Base-by-base conservation (phyloP, 2,329 filamentous ascomycete species). In the Alternaria ethzedia region DNA sequence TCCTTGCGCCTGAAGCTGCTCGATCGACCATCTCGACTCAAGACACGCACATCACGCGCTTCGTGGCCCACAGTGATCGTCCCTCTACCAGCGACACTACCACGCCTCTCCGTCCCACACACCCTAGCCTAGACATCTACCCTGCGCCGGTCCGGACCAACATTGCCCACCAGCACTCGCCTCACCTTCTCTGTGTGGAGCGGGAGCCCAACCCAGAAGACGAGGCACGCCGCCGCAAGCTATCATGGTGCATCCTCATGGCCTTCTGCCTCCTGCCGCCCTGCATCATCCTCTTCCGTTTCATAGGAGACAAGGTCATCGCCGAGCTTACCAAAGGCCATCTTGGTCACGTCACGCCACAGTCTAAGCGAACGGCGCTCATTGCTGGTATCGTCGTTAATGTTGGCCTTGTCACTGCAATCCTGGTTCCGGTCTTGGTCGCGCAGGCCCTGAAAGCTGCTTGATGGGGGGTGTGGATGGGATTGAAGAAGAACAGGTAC, bases 211-310 rank as follows among this genome's bases (percentile, higher is more conserved):
- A 68, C 4, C 61, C 68, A 3, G 69, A 74, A 23, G 71, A 74
- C n/a, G 75, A 78, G 49, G 70, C 55, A 43, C 68, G 70, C 41
- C 70, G 73, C 11, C 67, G 70, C 15, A 70, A 70, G 54, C 61
- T 75, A n/a, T 81, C 77, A 4, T 78, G 77, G 74, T 51, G 70
- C 25, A 74, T 80, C 46, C 74, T 81, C 32, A 70, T 66, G 1
- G 57, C 69, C 2, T 81, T 78, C 59, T 76, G 74, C 51, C 21
- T 80, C 2, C 65, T 81, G 13, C 79, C 79, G 5, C 76, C 79
- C 7, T 67, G 75, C 12, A 75, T 80, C 26, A 68, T 81, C 26
- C 70, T 81, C 23, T 80, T 74, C 59, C 77, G 79, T n/a, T 71
- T 70, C 25, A 65, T 68, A 21, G 73, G 77, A 36, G 79, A 81